Evolutionary conservation across 1,139 yeast species (phyloP), one percentile per base, ranked within the genome.

Genomic region (Hyphopichia buzzinii): DNA sequence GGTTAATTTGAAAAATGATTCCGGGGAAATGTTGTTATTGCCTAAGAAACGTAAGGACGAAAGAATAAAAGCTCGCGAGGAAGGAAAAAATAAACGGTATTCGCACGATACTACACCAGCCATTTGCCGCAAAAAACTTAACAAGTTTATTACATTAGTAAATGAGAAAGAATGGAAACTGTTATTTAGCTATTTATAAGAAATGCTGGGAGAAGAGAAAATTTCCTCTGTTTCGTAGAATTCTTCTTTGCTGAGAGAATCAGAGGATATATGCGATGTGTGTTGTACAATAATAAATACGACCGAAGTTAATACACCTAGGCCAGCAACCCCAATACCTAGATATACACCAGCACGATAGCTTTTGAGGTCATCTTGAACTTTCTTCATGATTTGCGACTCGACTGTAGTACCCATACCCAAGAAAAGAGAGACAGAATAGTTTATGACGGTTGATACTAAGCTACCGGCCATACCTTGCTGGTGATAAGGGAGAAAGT

Each of bases 401-500:
- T 77, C 79, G 3, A 75, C 75, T 10, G 76, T 69, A 14, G 70
- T 66, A 7, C 73, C 74, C 29, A 76, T 60, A n/a, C 79, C 81
- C 30, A 77, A 57, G 36, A 74, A 68, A 7, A 77, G 51, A 0
- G 81, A 72, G 45, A 73, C 77, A 1, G 79, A 72, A 43, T 77
- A 77, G 48, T 75, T 77, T 11, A 73, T 67, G 41, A 75, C 72
- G 0, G 83, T 77, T 17, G 77, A 62, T 1, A 77, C 77, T 36
- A 77, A 53, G 1, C 81, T 76, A 1, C 81, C 81, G 1, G 81
- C 81, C 77, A 77, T 74, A 22, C 82, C 82, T 52, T 77, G 83
- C 40, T 74, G 73, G 37, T 66, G 63, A 38, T 55, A 50, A 0
- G 82, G 81, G 29, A 77, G 52, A 30, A 54, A 62, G 42, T 77